These are phyloP conservation scores for Arabidopsis arenosa DNA, from an alignment of 345 rosid species.

Conservation along the genomic window DNA sequence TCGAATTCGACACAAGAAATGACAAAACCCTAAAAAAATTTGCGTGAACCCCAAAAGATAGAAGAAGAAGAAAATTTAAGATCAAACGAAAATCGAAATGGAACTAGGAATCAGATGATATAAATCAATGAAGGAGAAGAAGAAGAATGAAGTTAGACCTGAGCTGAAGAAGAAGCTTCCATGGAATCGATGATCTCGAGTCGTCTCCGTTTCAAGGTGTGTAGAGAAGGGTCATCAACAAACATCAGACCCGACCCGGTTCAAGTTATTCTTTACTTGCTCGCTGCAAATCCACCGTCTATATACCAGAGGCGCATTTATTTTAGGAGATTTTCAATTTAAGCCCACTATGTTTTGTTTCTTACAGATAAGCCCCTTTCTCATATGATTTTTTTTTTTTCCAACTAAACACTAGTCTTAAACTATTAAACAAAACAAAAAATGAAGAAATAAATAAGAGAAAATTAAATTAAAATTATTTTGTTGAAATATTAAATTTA, in stretches of 20 bases:
- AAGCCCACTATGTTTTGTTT: neutral
- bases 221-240: conserved; percentile 56
- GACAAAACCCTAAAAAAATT: conserved; percentile 13
- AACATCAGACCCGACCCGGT: conserved; percentile 57
- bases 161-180: conserved; percentile 77
- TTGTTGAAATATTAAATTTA: too few relatives aligned
- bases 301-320: neutral
- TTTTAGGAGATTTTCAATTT: neutral
- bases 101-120: neutral
- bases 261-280: conserved; percentile 28
- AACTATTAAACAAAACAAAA: too few relatives aligned
- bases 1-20: conserved; percentile 15
- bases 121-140: neutral
- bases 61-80: neutral
- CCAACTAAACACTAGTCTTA: too few relatives aligned
- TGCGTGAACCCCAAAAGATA: neutral
- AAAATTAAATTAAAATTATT: too few relatives aligned
- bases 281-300: conserved; percentile 34
- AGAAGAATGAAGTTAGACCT: conserved; percentile 47
- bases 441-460: too few relatives aligned
- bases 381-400: too few relatives aligned
- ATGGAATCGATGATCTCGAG: conserved; percentile 57
- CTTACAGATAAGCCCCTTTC: neutral
- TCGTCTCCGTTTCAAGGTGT: conserved; percentile 74
- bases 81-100: conserved; percentile 22